Evolutionary conservation across 2,329 filamentous ascomycete species (phyloP).

Genomic region (Delphinella strobiligena): DNA sequence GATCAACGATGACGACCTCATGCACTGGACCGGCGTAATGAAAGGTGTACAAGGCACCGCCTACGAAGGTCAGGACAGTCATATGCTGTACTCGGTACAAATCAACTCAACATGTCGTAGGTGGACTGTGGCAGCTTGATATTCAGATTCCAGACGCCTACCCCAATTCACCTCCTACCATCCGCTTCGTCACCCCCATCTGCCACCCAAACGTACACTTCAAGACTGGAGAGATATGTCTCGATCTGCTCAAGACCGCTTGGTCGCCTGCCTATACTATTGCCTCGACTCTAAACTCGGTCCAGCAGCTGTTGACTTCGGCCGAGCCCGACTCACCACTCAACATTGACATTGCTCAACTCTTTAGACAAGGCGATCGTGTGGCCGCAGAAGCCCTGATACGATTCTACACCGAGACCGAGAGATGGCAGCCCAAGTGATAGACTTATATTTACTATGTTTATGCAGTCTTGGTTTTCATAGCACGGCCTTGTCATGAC

Average conservation of each 20-base stretch:
- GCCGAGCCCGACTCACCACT: conserved; percentile 65
- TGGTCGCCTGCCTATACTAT: conserved; percentile 86
- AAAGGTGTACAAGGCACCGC: conserved; percentile 46
- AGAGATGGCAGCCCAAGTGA: conserved; percentile 24
- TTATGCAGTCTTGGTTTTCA: no score
- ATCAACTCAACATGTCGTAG: conserved; percentile 20
- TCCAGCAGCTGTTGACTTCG: conserved; percentile 56
- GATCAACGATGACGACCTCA: conserved; percentile 43
- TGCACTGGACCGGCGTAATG: conserved; percentile 49
- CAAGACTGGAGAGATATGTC: conserved; percentile 78
- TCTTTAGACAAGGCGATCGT: conserved; percentile 56
- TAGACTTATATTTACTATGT: neutral
- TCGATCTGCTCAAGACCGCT: conserved; percentile 64
- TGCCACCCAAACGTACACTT: conserved; percentile 73
- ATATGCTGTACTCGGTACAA: neutral
- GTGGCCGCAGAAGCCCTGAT: conserved; percentile 59
- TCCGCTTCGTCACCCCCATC: conserved; percentile 72
- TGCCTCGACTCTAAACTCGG: conserved; percentile 57
- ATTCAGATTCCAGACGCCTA: conserved; percentile 69
- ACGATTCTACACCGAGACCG: conserved; percentile 53
- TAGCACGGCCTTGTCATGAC: no score
- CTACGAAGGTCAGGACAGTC: conserved; percentile 40
- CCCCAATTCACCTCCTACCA: conserved; percentile 63
- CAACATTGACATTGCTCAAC: conserved; percentile 65
- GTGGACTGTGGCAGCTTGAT: conserved; percentile 70